These are phyloP conservation scores for Erodium moschatum DNA, from an alignment of 441 rosid genomes.

Conservation along the genomic window DNA sequence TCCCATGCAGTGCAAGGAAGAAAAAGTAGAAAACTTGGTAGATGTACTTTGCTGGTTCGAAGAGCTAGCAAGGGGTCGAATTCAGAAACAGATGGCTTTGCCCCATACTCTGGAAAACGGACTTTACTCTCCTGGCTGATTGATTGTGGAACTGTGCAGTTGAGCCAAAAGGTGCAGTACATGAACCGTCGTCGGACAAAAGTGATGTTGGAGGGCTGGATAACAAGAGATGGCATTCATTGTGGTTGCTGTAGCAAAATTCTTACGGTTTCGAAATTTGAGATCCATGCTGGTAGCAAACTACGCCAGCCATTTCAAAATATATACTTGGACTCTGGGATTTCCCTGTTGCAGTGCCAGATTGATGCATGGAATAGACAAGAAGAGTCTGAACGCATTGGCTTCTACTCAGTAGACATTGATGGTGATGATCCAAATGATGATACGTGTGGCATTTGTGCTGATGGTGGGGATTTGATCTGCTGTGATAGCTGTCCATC, in stretches of 20 bases:
- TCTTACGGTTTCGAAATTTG: constrained; percentile 73
- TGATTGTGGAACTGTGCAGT: constrained; percentile 68
- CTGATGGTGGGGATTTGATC: constrained; percentile 95
- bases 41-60: constrained; percentile 82
- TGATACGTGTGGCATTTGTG: constrained; percentile 92
- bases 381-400: constrained; percentile 42
- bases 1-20: constrained; percentile 54
- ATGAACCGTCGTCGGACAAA: constrained; percentile 66
- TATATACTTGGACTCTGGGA: constrained; percentile 76
- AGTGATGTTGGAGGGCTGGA: constrained; percentile 90
- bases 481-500: constrained; percentile 98
- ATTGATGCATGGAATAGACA: constrained; percentile 78
- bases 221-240: constrained; percentile 80
- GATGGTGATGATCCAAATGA: constrained; percentile 91
- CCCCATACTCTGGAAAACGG: constrained; percentile 69
- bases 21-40: constrained; percentile 64
- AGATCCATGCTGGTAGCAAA: constrained; percentile 96
- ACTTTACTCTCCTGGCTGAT: constrained; percentile 86
- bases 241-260: constrained; percentile 96
- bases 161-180: constrained; percentile 84
- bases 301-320: constrained; percentile 79
- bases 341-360: constrained; percentile 80
- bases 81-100: constrained; percentile 63
- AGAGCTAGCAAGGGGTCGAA: constrained; percentile 48
- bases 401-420: constrained; percentile 45